These are phyloP conservation scores for Hirsutella rhossiliensis DNA, from an alignment of 2,329 filamentous ascomycete genomes.

Conservation along the genomic window DNA sequence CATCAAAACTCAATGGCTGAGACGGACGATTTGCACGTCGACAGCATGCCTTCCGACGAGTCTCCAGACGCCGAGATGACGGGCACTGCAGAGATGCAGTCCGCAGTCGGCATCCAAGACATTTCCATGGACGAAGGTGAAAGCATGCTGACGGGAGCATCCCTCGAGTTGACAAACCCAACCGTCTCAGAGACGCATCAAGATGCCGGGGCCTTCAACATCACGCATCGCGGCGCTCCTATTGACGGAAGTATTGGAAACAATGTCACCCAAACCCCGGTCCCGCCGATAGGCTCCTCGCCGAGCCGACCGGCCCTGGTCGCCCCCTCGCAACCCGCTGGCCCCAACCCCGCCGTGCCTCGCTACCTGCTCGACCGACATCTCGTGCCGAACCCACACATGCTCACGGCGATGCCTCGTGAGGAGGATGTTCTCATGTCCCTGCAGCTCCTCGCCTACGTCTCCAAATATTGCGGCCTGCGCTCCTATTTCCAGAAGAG, in stretches of 20 bases:
- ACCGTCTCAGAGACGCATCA: constrained; percentile 69
- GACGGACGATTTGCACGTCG: constrained; percentile 72
- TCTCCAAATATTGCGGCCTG: constrained; percentile 96
- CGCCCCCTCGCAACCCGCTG: constrained; percentile 61
- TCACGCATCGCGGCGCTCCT: constrained; percentile 71
- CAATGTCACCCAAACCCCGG: constrained; percentile 51
- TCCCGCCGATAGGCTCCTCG: constrained; percentile 60
- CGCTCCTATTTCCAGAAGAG: constrained; percentile 91
- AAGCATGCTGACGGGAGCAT: constrained; percentile 62
- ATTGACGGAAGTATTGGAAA: constrained; percentile 79
- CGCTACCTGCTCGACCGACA: constrained; percentile 69
- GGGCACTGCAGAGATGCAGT: constrained; percentile 67
- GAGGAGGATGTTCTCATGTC: constrained; percentile 99
- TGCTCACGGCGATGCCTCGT: constrained; percentile 83
- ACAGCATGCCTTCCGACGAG: constrained; percentile 71
- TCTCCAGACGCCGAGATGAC: constrained; percentile 68
- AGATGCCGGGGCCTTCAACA: constrained; percentile 85
- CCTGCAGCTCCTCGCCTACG: constrained; percentile 87
- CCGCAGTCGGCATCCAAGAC: constrained; percentile 74
- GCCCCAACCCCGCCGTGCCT: constrained; percentile 60
- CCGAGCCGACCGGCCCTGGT: constrained; percentile 58
- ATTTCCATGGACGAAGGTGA: constrained; percentile 70
- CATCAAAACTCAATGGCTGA: constrained; percentile 89
- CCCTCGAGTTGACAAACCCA: constrained; percentile 63
- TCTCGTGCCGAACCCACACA: constrained; percentile 55